Conservation (phyloP, 2,329 filamentous ascomycete species). For the Xylaria sp. region DNA sequence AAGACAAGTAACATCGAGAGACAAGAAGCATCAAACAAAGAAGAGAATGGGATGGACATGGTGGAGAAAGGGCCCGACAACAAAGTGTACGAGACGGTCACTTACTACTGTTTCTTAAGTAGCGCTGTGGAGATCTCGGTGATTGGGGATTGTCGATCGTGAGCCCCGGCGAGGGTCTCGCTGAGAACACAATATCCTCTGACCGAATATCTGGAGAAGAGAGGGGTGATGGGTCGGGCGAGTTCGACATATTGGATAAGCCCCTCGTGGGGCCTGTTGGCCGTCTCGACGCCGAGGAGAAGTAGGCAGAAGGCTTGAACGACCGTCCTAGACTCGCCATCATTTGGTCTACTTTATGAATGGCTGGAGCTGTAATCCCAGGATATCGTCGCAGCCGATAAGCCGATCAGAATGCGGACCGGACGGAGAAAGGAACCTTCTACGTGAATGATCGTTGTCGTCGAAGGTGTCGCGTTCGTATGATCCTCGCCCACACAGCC, state of each 20-base stretch:
- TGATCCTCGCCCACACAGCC: constrained; percentile 16
- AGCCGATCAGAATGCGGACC: constrained; percentile 2
- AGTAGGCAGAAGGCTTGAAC: constrained; percentile 60
- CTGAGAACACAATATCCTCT: constrained; percentile 54
- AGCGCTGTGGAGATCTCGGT: constrained; percentile 37
- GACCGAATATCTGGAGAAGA: constrained; percentile 47
- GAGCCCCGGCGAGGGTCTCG: constrained; percentile 48
- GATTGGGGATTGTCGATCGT: constrained; percentile 34
- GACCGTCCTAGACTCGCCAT: constrained; percentile 64
- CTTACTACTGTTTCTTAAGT: constrained; percentile 41
- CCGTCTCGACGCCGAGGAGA: constrained; percentile 56
- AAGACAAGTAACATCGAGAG: background rate
- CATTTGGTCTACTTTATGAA: constrained; percentile 25
- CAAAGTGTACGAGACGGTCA: constrained; percentile 28
- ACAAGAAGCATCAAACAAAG: background rate
- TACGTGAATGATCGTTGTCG: constrained; percentile 11
- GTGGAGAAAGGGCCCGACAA: constrained; percentile 4
- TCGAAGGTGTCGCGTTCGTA: constrained; percentile 12
- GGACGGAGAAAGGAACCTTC: constrained; percentile 5
- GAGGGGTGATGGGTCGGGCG: constrained; percentile 58
- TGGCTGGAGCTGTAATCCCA: constrained; percentile 20
- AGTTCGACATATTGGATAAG: constrained; percentile 60
- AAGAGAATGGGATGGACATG: background rate
- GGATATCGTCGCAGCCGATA: constrained; percentile 19
- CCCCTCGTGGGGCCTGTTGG: constrained; percentile 58